These are phyloP conservation scores for Ilyonectria mors-panacis DNA, from an alignment of 2,329 filamentous ascomycete species.

Conservation along the genomic window DNA sequence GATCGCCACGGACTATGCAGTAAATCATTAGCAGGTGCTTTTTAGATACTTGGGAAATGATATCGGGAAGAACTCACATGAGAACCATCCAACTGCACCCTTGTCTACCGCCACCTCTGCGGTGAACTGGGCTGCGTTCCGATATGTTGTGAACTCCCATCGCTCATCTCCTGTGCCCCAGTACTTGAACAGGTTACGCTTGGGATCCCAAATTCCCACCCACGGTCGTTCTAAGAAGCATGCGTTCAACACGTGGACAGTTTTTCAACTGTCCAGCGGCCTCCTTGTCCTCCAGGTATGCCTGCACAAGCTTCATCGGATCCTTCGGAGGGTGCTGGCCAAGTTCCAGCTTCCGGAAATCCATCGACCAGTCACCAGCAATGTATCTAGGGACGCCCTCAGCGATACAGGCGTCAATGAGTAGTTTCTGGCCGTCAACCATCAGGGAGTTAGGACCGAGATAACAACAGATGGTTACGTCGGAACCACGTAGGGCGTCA, in stretches of 20 bases:
- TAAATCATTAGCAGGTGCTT: conserved; percentile 2
- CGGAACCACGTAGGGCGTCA: background rate
- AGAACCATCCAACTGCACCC: conserved; percentile 2
- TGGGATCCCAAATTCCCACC: conserved; percentile 5
- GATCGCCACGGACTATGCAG: conserved; percentile 10
- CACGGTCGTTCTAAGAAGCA: conserved; percentile 6
- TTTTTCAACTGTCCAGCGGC: conserved; percentile 1
- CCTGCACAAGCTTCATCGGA: conserved; percentile 9
- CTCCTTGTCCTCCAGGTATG: conserved; percentile 3
- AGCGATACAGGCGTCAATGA: conserved; percentile 3
- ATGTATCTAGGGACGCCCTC: conserved; percentile 8
- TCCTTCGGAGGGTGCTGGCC: conserved; percentile 7
- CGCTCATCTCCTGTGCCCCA: background rate
- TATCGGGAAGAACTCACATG: conserved; percentile 9
- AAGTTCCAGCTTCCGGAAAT: conserved; percentile 7
- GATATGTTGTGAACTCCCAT: conserved; percentile 6
- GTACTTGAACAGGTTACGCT: background rate
- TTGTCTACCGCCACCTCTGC: conserved; percentile 5
- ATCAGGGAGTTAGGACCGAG: conserved; percentile 1
- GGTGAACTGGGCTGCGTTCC: conserved; percentile 8
- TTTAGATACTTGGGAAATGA: background rate
- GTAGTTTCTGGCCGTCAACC: conserved; percentile 13
- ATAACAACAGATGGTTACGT: conserved; percentile 8
- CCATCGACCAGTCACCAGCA: conserved; percentile 8
- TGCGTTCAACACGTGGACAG: conserved; percentile 4